Evolutionary conservation across 1,284 basidiomycete species (phyloP).

Genomic region (Ustilago tritici): DNA sequence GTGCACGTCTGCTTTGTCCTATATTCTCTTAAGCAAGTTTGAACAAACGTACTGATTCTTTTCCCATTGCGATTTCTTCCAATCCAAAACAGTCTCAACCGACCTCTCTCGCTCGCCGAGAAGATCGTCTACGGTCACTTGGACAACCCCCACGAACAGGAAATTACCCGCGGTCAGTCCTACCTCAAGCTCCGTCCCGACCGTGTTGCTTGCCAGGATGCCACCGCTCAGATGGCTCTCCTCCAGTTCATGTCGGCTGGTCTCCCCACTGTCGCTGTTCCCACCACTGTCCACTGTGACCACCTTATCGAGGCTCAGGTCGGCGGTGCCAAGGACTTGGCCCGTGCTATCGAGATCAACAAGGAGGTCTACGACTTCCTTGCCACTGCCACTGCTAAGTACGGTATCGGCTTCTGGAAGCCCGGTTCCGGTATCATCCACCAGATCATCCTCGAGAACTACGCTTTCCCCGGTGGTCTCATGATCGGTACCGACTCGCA

Average conservation of each 20-base stretch:
- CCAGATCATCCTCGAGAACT: constrained; percentile 88
- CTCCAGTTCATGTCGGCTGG: constrained; percentile 99
- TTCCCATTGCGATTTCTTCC: not conserved
- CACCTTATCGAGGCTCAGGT: constrained; percentile 98
- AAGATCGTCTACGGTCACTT: constrained; percentile 70
- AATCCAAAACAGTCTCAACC: constrained; percentile 62
- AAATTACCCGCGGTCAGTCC: constrained; percentile 66
- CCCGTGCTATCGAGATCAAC: constrained; percentile 92
- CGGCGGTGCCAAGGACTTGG: constrained; percentile 92
- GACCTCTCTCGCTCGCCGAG: constrained; percentile 66
- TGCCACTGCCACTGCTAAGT: constrained; percentile 97
- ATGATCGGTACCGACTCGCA: constrained; percentile 99
- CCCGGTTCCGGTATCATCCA: constrained; percentile 89
- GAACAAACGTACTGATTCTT: constrained; percentile 20
- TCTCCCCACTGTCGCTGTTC: constrained; percentile 85
- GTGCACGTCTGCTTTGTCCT: not conserved
- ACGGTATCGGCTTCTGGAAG: constrained; percentile 99
- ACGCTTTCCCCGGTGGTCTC: constrained; percentile 97
- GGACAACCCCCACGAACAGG: constrained; percentile 68
- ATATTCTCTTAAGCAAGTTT: not conserved
- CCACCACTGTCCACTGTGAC: constrained; percentile 93
- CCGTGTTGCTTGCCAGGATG: constrained; percentile 99
- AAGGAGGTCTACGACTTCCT: constrained; percentile 99
- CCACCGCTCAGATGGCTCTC: constrained; percentile 99
- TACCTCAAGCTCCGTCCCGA: constrained; percentile 70